phyloP scores from a whole-genome alignment of 106 monocot species.

The Cymbidium sinense region DNA sequence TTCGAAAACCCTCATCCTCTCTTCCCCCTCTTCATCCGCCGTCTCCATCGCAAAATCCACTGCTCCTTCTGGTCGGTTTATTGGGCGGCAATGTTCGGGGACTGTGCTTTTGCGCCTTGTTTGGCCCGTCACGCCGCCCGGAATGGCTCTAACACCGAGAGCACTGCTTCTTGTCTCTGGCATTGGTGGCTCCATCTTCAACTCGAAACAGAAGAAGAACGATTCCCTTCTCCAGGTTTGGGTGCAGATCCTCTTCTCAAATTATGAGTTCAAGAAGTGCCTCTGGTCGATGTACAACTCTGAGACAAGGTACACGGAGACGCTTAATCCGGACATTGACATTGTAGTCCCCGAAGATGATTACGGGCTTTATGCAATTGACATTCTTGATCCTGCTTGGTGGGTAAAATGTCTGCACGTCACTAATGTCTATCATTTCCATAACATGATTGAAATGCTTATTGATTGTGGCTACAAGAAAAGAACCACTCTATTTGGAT shows the following conservation, averaged over 20 bases:
- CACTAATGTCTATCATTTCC: conserved; percentile 77
- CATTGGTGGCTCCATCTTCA: conserved; percentile 77
- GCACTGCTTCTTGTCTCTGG: conserved; percentile 76
- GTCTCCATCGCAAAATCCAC: neutral
- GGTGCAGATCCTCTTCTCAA: conserved; percentile 71
- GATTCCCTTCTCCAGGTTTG: conserved; percentile 44
- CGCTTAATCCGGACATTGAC: conserved; percentile 51
- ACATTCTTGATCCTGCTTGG: conserved; percentile 81
- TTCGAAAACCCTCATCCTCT: neutral
- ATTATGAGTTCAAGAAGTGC: conserved; percentile 74
- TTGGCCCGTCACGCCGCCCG: conserved; percentile 13
- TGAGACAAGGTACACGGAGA: conserved; percentile 58
- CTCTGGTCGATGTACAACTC: conserved; percentile 69
- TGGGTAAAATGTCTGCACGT: conserved; percentile 42
- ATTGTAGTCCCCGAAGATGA: conserved; percentile 83
- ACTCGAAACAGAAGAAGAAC: conserved; percentile 54
- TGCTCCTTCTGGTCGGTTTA: neutral
- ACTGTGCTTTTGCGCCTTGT: conserved; percentile 15
- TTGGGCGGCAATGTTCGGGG: conserved; percentile 24
- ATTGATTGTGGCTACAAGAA: too few relatives aligned
- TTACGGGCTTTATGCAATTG: conserved; percentile 67
- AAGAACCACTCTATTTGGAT: too few relatives aligned
- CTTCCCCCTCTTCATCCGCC: neutral
- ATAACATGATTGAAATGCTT: conserved; percentile 92
- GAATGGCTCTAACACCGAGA: conserved; percentile 17